Conservation (phyloP, 148 eudicot genomes). For the Rhododendron ferrugineum region DNA sequence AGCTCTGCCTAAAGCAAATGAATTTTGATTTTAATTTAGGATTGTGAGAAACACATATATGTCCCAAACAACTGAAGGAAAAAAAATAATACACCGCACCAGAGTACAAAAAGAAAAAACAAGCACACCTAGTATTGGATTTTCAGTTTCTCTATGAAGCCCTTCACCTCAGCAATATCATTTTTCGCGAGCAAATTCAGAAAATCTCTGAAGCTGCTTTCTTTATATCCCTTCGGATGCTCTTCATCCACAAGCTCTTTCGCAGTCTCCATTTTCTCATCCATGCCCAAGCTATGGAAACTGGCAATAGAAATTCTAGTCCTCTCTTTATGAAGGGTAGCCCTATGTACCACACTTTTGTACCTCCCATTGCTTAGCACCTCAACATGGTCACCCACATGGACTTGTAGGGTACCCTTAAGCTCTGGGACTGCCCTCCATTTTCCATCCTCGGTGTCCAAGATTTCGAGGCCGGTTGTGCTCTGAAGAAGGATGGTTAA, state of each 20-base stretch:
- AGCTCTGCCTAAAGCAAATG: too few relatives aligned
- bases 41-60: too few relatives aligned
- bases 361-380: slow-evolving; percentile 61
- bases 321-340: slow-evolving; percentile 30
- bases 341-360: slow-evolving; percentile 52
- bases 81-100: too few relatives aligned
- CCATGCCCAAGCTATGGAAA: slow-evolving; percentile 55
- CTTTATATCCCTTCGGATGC: slow-evolving; percentile 32
- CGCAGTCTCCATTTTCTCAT: slow-evolving; percentile 44
- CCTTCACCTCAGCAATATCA: slow-evolving; percentile 42
- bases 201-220: slow-evolving; percentile 50
- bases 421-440: slow-evolving; percentile 30
- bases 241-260: slow-evolving; percentile 41
- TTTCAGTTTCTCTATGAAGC: slow-evolving; percentile 41
- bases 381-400: slow-evolving; percentile 33
- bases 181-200: slow-evolving; percentile 42
- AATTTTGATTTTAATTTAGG: too few relatives aligned
- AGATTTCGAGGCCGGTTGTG: slow-evolving; percentile 39
- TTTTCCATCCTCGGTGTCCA: slow-evolving; percentile 25
- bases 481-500: slow-evolving; percentile 45
- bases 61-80: too few relatives aligned
- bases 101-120: too few relatives aligned
- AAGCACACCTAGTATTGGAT: slow-evolving; percentile 1
- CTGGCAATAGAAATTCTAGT: slow-evolving; percentile 59
- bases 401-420: too few relatives aligned